Percentiles rank a stretch among this genome's conserved stretches.
These are phyloP conservation scores for Yamadazyma sp. DNA, from an alignment of 1,139 yeast genomes.

Conservation along the genomic window DNA sequence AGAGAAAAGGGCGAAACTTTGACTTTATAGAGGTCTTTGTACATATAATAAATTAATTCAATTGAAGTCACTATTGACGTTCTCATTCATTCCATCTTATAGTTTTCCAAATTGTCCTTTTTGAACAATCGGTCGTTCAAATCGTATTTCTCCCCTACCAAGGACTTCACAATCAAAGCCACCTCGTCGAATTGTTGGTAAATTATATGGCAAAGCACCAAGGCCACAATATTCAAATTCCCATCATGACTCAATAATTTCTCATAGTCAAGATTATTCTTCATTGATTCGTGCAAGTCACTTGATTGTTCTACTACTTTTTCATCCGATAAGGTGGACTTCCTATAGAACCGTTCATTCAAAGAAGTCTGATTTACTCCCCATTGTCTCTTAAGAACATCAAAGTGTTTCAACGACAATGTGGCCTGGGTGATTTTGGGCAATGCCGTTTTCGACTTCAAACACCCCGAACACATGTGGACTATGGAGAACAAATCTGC, in stretches of 20 bases:
- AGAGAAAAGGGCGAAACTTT: slow-evolving; percentile 68
- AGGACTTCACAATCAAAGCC: slow-evolving; percentile 29
- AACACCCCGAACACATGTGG: slow-evolving; percentile 35
- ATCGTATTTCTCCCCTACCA: slow-evolving; percentile 41
- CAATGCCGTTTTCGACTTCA: slow-evolving; percentile 25
- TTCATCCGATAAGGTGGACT: slow-evolving; percentile 1
- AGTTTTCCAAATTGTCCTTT: background rate
- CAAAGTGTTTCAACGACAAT: slow-evolving; percentile 32
- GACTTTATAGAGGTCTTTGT: slow-evolving; percentile 17
- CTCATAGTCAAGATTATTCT: slow-evolving; percentile 26
- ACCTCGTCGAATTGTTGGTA: slow-evolving; percentile 34
- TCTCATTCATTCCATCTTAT: slow-evolving; percentile 5
- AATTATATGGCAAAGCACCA: slow-evolving; percentile 32
- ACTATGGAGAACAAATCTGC: slow-evolving; percentile 33
- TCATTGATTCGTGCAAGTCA: slow-evolving; percentile 18
- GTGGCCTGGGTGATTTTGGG: slow-evolving; percentile 38
- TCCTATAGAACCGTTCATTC: slow-evolving; percentile 27
- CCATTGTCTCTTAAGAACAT: slow-evolving; percentile 31
- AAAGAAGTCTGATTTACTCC: slow-evolving; percentile 25
- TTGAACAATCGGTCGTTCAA: slow-evolving; percentile 7
- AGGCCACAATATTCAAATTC: slow-evolving; percentile 28
- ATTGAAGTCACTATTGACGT: no score
- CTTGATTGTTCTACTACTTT: slow-evolving; percentile 7
- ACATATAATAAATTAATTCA: background rate
- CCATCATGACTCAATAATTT: slow-evolving; percentile 36